Base-by-base conservation (phyloP, 2,329 filamentous ascomycete genomes). In the Fusarium haematococcum region DNA sequence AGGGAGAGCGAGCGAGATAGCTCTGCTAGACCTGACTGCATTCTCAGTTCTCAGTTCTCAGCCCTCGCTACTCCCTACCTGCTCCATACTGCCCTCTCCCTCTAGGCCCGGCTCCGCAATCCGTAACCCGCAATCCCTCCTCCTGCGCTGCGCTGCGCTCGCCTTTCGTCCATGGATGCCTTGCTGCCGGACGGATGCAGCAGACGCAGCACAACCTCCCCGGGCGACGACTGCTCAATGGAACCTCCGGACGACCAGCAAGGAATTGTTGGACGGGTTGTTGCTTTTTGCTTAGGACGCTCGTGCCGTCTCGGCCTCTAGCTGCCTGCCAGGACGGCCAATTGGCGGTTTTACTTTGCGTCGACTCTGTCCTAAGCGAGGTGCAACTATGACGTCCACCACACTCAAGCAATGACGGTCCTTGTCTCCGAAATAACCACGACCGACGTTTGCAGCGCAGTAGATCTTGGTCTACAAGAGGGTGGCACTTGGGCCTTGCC, bases 1-100 rank as follows among this genome's bases (percentile, higher is more conserved):
- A 45, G 41, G 20, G 41, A 45, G 20, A 23, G 20, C 41, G 41
- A 23, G 10, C 27, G 32, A 56, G 58, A 74, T 72, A 63, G 60
- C 64, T 62, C 45, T 13, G 63, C 60, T 62, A 74, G 54, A 61
- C 56, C 41, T 65, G 63, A 66, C 63, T 61, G 43, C 60, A 25
- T 48, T 65, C 30, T 58, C 18, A 52, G 56, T 39, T 58, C 56
- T 58, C 63, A 65, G 41, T 65, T 59, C 63, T 59, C 54, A 60
- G 63, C 33, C 63, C 52, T 59, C 52, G 52, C 52, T 45, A 58
- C 50, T 33, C 54, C 58, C 54, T 63, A 58, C 67, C 18, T 61
- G 11, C n/a, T 43, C 39, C 39, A n/a, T 45, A 45, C 43, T 48
- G 7, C 43, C 20, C 25, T 16, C 43, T 32, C 27, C 48, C 25